Percentiles rank a stretch among this genome's conserved stretches.
Evolutionary conservation across 176 grass and related monocot genomes (phyloP).

Genomic region (Phoenix roebelenii): DNA sequence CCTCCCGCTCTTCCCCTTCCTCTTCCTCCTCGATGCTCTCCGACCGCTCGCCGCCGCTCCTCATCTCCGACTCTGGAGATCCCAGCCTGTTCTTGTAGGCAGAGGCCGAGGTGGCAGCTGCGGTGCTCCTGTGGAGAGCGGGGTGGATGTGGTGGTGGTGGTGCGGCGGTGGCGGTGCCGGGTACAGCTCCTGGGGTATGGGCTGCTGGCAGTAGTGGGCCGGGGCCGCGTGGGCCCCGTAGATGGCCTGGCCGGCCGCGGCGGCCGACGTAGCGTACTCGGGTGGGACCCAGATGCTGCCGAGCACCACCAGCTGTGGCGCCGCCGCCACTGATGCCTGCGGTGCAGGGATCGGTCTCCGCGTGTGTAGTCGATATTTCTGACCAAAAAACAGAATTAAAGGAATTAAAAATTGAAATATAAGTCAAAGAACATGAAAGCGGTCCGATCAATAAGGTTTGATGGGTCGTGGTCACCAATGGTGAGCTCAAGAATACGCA

Average conservation of each 20-base stretch:
- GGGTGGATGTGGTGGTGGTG: constrained; percentile 51
- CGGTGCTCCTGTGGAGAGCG: neutral
- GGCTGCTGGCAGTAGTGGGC: constrained; percentile 48
- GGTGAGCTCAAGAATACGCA: no score
- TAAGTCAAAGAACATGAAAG: neutral
- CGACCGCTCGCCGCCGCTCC: constrained; percentile 46
- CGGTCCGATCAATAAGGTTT: neutral
- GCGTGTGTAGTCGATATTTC: constrained; percentile 87
- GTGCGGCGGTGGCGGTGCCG: constrained; percentile 6
- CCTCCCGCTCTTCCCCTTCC: constrained; percentile 54
- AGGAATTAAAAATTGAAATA: no score
- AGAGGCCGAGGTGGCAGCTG: constrained; percentile 4
- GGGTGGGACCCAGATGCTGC: constrained; percentile 82
- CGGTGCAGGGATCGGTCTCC: constrained; percentile 46
- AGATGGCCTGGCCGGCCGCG: constrained; percentile 27
- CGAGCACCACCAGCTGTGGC: constrained; percentile 73
- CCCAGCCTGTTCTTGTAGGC: constrained; percentile 27
- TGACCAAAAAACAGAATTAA: constrained; percentile 12
- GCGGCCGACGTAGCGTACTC: constrained; percentile 63
- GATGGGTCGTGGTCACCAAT: no score
- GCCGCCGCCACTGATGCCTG: constrained; percentile 19
- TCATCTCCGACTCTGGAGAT: constrained; percentile 50
- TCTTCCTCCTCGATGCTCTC: constrained; percentile 90
- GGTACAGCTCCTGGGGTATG: constrained; percentile 58
- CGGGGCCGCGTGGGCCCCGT: constrained; percentile 56